Base-by-base conservation (phyloP, 2,329 filamentous ascomycete species). In the Aspergillus niger region DNA sequence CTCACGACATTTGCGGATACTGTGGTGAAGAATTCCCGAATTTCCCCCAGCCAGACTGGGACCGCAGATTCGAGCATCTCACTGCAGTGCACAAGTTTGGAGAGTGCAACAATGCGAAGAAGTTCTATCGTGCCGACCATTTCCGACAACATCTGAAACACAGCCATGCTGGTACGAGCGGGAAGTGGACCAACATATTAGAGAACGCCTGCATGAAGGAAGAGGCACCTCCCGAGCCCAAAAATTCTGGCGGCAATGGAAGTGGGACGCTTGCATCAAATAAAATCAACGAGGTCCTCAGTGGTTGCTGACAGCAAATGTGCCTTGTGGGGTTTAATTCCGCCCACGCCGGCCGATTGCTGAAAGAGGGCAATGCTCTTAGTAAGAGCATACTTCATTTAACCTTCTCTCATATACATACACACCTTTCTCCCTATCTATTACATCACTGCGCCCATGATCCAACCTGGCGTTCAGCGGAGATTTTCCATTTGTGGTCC, bases 111-210 rank as follows among this genome's bases (percentile, higher is more conserved):
- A 92, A 95, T 71, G 90, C 91, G 67, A 99, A 99, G 82, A 98
- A 98, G 76, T 99, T 99, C 76, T 99, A 91, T 80, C 87, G 95
- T 39, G 95, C 95, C 36, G 95, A 99, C 76, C 95, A 99, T 76
- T 99, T 99, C 82, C 88, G 95, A 61, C 95, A 99, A 77, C 95
- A 99, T 78, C 82, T 99, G 60, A 99, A 98, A 82, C 95, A 99
- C 76, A 97, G 92, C 75, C 95, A 98, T 78, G 91, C 91, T 39
- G 95, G 95, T 38, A 94, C 92, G 0, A 97, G 92, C 76, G 95
- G 95, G 32, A 98, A 98, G 77, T 99, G 95, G 95, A 99, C 95
- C 11, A 98, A 98, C 77, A 93, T 97, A 84, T 83, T 99, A 36
- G 95, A 99, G 75, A 96, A 92, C 73, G 92, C 93, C 5, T 99